These are phyloP conservation scores for Pleurotus cornucopiae DNA, from an alignment of 768 basidiomycete genomes.

Conservation along the genomic window DNA sequence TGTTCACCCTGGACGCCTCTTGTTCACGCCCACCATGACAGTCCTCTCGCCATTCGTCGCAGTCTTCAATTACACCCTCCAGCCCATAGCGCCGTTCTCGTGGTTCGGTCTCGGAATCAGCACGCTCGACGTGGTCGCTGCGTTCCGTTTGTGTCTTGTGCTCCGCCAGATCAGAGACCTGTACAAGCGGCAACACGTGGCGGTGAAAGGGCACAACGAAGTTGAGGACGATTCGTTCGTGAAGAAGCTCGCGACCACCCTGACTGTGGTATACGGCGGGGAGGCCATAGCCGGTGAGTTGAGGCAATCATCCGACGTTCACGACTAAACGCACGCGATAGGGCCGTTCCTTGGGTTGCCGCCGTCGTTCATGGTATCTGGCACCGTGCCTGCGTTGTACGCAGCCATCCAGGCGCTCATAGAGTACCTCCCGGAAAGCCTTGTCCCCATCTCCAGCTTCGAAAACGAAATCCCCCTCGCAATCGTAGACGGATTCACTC, in stretches of 20 bases:
- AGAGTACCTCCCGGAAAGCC: constrained; percentile 45
- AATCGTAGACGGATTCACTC: constrained; percentile 72
- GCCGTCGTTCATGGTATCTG: constrained; percentile 80
- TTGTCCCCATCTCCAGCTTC: constrained; percentile 45
- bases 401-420: constrained; percentile 55
- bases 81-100: constrained; percentile 61
- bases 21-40: constrained; percentile 22
- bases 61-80: constrained; percentile 48
- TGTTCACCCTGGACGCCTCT: not conserved
- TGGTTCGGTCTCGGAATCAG: constrained; percentile 60
- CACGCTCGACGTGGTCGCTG: constrained; percentile 64
- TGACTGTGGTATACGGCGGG: constrained; percentile 76
- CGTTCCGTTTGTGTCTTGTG: constrained; percentile 64
- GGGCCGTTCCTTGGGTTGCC: constrained; percentile 61
- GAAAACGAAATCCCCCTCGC: constrained; percentile 68
- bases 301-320: no score
- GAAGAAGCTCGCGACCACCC: constrained; percentile 50
- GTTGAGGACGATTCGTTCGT: constrained; percentile 53
- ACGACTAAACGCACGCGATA: constrained; percentile 17
- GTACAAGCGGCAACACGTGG: constrained; percentile 37
- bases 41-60: constrained; percentile 39
- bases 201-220: constrained; percentile 28
- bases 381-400: constrained; percentile 61
- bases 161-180: constrained; percentile 65
- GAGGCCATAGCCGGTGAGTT: constrained; percentile 61